Percentiles rank a stretch among this genome's conserved stretches.
Evolutionary conservation across 208 protist species (phyloP).

Genomic region (Trypanosoma platydactyli): DNA sequence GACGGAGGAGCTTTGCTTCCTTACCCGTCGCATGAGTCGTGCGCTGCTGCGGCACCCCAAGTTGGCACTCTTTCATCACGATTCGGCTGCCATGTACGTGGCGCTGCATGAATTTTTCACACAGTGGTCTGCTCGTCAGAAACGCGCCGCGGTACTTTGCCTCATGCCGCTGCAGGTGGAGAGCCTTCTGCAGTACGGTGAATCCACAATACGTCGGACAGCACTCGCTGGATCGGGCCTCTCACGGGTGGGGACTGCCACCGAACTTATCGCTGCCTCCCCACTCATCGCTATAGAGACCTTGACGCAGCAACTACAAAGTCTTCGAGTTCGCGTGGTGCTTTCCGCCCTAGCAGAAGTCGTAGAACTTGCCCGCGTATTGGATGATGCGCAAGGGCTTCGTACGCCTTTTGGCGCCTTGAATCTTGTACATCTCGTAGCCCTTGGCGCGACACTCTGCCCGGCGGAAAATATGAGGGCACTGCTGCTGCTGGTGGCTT

Average conservation of each 20-base stretch:
- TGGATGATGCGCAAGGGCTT: slow-evolving; percentile 42
- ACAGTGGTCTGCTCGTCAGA: slow-evolving; percentile 24
- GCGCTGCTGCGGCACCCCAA: slow-evolving; percentile 46
- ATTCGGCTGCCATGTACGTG: slow-evolving; percentile 34
- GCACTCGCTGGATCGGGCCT: background rate
- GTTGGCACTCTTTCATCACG: slow-evolving; percentile 8
- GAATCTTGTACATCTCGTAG: slow-evolving; percentile 43
- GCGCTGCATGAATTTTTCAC: slow-evolving; percentile 51
- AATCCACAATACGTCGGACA: slow-evolving; percentile 2
- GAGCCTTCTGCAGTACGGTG: slow-evolving; percentile 32
- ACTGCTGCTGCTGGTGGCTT: slow-evolving; percentile 19
- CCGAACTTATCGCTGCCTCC: slow-evolving; percentile 18
- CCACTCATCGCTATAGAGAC: slow-evolving; percentile 12
- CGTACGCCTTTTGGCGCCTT: slow-evolving; percentile 33
- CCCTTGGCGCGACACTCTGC: slow-evolving; percentile 41
- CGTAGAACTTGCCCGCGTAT: slow-evolving; percentile 50
- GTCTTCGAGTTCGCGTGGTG: background rate
- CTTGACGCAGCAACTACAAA: slow-evolving; percentile 6
- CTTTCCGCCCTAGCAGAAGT: slow-evolving; percentile 34
- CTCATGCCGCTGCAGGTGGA: slow-evolving; percentile 24
- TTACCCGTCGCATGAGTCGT: slow-evolving; percentile 49
- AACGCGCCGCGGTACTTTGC: slow-evolving; percentile 24
- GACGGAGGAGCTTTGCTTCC: slow-evolving; percentile 14
- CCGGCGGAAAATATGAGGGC: slow-evolving; percentile 27
- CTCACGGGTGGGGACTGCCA: background rate